Evolutionary conservation across 176 grass and related monocot species (phyloP), one percentile per base, ranked within the genome.

Genomic region (sorghum (Sorghum bicolor)): DNA sequence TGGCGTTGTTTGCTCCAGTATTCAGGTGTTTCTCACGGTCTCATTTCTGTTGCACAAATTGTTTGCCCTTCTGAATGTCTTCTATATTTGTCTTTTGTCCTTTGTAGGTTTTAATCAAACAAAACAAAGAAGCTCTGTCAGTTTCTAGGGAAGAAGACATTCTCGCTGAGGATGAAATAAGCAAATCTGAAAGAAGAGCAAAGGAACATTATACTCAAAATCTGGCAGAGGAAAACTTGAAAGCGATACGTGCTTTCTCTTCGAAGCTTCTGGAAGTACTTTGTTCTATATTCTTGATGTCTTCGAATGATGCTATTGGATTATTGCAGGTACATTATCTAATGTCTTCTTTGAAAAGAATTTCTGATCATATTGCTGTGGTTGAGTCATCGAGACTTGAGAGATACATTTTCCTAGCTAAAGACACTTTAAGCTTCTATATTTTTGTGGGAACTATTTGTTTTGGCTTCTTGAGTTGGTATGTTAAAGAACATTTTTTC

Each of bases 41-140:
- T 32, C 67, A 74, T 78, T 88, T 68, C 79, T 74, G 24, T 75
- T 70, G 71, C 58, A 75, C 6, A 4, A 43, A 83, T 41, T 63
- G n/a, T 34, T 75, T 88, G 19, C 78, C 34, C 43, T 48, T 83
- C n/a, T 65, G 47, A 71, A 71, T 62, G 7, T 39, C 14, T 81
- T 74, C 43, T 48, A 30, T 52, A 36, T 82, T 47, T 77, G 57
- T 80, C 31, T 86, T 67, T 72, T 77, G 39, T 80, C 80, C 14
- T 5, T 72, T 86, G 43, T 92, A 99, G 96, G 80, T 81, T 89
- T 80, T 99, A 79, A 94, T 99, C 80, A 90, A 92, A 86, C 96
- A 99, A 86, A 99, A 99, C 76, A 96, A 88, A 85, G 80, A 88
- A 75, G 87, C 79, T 55, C 36, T 86, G 25, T 94, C 86, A 70